These are phyloP conservation scores for Candida rishiriensis DNA, from an alignment of 805 yeast genomes.

Conservation along the genomic window DNA sequence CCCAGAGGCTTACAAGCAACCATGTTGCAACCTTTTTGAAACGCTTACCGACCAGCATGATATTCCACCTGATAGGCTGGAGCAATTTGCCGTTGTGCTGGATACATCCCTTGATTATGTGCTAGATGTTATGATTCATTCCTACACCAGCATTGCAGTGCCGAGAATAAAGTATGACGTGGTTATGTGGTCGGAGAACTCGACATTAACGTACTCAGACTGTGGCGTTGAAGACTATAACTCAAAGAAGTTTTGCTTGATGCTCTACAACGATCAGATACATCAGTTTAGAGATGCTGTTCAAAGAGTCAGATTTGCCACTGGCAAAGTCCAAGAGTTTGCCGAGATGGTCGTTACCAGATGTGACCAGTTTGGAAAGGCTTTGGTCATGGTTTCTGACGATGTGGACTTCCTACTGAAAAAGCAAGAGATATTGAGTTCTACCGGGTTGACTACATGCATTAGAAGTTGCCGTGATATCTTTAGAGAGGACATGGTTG, in stretches of 20 bases:
- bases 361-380: slow-evolving; percentile 63
- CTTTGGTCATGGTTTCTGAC: slow-evolving; percentile 56
- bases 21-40: slow-evolving; percentile 44
- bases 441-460: slow-evolving; percentile 63
- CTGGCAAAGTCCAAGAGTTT: slow-evolving; percentile 58
- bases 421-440: slow-evolving; percentile 50
- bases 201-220: slow-evolving; percentile 28
- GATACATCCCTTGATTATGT: slow-evolving; percentile 52
- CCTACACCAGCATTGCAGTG: slow-evolving; percentile 35
- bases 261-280: slow-evolving; percentile 74
- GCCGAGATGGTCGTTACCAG: slow-evolving; percentile 68
- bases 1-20: slow-evolving; percentile 69
- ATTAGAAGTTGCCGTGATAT: slow-evolving; percentile 65
- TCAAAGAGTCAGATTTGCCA: slow-evolving; percentile 57
- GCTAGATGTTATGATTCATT: slow-evolving; percentile 53
- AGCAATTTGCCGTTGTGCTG: slow-evolving; percentile 37
- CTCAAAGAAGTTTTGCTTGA: slow-evolving; percentile 48
- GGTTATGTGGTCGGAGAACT: slow-evolving; percentile 20
- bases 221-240: slow-evolving; percentile 44
- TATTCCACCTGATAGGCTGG: slow-evolving; percentile 38
- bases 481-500: slow-evolving; percentile 78
- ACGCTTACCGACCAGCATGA: slow-evolving; percentile 4
- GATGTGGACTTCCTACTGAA: slow-evolving; percentile 46
- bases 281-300: slow-evolving; percentile 74
- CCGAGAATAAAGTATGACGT: slow-evolving; percentile 20